Base-by-base conservation (phyloP, 768 basidiomycete genomes). In the Hemileccinum impolitum region DNA sequence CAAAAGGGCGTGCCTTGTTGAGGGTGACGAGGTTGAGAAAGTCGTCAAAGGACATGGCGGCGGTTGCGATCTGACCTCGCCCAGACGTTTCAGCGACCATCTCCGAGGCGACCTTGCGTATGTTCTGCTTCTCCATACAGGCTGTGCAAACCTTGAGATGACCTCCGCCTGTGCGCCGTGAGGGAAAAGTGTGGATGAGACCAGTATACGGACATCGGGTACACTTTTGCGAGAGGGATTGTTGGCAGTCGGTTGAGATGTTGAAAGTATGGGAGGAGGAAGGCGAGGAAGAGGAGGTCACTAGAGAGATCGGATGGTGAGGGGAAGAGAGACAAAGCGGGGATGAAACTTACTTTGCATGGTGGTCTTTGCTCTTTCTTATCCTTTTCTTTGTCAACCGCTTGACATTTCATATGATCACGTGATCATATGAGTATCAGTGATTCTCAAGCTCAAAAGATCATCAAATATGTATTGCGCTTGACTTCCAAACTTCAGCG, bases 71-170 rank as follows among this genome's bases (percentile, higher is more conserved):
- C 58, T 68, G 65, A n/a, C 60, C 57, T 50, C 65, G 62, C 3
- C 60, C 57, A 14, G 67, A 65, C 0, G 57, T 47, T 21, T 66
- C 66, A 10, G 56, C 55, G 14, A 58, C 64, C 30, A 64, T 47
- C 46, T 65, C 64, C 25, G 62, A 62, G 14, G 65, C 67, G 2
- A 60, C 63, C 38, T 65, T 68, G 26, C 66, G 67, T 35, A 67
- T 60, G 37, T 62, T 66, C 48, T 67, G 65, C 48, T 68, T 67
- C 26, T 68, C 65, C 65, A 67, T 67, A 36, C 67, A 68, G 30
- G 52, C 25, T 3, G 62, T 48, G 45, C 67, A 68, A 48, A 68
- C 65, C 45, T 66, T 66, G 49, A 68, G 67, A 30, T 68, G 45
- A 21, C 65, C 65, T 1, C 54, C 55, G 41, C 66, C 66, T 0